phyloP scores from a whole-genome alignment of 192 early-diverging fungal species.

The Coemansia biformis region DNA sequence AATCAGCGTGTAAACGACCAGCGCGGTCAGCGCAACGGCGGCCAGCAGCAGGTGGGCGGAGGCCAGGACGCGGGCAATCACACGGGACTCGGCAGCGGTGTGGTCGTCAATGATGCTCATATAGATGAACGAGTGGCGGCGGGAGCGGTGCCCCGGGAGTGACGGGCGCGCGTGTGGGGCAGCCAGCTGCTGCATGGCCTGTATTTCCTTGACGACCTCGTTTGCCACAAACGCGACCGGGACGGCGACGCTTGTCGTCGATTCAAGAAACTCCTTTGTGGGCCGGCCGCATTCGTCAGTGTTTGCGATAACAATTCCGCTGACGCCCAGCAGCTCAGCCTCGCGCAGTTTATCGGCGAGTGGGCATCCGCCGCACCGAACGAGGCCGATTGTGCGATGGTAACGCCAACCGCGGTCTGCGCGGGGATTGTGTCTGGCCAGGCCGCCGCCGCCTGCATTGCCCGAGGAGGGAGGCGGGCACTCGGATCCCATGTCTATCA shows the following conservation, averaged over 20 bases:
- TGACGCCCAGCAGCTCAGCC: conserved; percentile 19
- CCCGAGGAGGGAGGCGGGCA: conserved; percentile 11
- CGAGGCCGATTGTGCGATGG: conserved; percentile 24
- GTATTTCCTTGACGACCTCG: conserved; percentile 19
- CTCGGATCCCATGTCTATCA: conserved; percentile 20
- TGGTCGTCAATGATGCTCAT: conserved; percentile 16
- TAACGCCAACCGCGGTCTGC: not conserved
- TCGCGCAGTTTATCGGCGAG: conserved; percentile 25
- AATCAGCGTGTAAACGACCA: conserved; percentile 25
- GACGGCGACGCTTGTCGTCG: conserved; percentile 16
- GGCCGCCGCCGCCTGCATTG: not conserved
- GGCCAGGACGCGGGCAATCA: conserved; percentile 24
- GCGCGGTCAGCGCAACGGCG: conserved; percentile 13
- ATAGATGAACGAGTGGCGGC: conserved; percentile 23
- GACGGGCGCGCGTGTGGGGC: no score
- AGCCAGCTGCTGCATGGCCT: conserved; percentile 20
- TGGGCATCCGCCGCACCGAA: conserved; percentile 36
- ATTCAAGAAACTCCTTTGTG: conserved; percentile 31
- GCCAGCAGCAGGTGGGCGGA: conserved; percentile 33
- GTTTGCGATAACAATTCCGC: conserved; percentile 35
- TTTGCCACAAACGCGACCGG: conserved; percentile 38
- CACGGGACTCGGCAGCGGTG: conserved; percentile 1
- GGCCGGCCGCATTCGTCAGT: conserved; percentile 36
- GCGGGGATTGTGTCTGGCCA: not conserved
- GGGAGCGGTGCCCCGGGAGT: not conserved